Base-by-base conservation (phyloP, 164 flowering plant species). In the Vitis amurensis region DNA sequence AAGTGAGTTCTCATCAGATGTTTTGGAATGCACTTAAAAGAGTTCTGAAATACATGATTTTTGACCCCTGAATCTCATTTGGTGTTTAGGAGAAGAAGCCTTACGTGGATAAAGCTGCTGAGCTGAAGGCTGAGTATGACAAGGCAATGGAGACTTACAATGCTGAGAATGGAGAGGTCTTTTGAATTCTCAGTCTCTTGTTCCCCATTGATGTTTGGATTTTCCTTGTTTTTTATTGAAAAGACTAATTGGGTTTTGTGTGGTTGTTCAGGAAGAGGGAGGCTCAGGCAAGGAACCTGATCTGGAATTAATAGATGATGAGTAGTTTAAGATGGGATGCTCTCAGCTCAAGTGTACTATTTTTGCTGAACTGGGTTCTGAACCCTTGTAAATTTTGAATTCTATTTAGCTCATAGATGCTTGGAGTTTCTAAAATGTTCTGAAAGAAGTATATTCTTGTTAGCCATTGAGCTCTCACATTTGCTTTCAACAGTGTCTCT, bases 71-170 rank as follows among this genome's bases (percentile, higher is more conserved):
- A 17, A 56, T 47, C 30, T 23, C 31, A 6, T 52, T 15, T 11
- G 14, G 19, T 37, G 44, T 69, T 64, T 30, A 93, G 98, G 98
- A 94, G 74, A 94, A 89, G 80, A 86, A 89, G 75, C 82, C 80
- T 29, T 94, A 88, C 63, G 0, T 73, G 57, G 95, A 88, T 16
- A 90, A 68, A 65, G 93, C 81, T 68, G 84, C 90, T 9, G 91
- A 89, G 77, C 85, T 90, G 7, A 94, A 94, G 64, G 92, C 84
- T 5, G 90, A 85, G 67, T 86, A 86, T 74, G 79, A 77, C 29
- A 85, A 83, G 75, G 84, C 89, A 10, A 44, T 85, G 82, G 87
- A 86, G 66, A 70, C 59, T 10, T 73, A 71, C 57, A 74, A 77
- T 50, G 79, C 77, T 68, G 83, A 71, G 11, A 77, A 69, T 67